Evolutionary conservation across 495 filamentous ascomycete species (phyloP).

Genomic region (Aspergillus baeticus): DNA sequence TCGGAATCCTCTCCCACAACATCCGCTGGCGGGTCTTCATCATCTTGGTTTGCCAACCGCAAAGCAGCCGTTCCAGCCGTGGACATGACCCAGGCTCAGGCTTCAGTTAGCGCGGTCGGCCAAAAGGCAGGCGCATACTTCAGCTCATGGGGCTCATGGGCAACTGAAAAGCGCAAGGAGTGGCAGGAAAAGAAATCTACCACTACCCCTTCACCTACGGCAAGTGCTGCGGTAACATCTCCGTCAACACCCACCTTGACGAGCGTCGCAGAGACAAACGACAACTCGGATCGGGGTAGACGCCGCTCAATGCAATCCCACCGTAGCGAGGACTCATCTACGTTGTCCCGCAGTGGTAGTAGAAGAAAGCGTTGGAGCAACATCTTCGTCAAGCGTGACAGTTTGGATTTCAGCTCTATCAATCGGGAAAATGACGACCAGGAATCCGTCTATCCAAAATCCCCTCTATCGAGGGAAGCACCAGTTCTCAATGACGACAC

Average conservation of each 20-base stretch:
- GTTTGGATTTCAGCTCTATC: conserved; percentile 27
- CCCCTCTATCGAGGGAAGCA: conserved; percentile 35
- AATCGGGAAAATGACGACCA: conserved; percentile 17
- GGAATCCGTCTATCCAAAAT: conserved; percentile 32
- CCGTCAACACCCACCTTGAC: conserved; percentile 32
- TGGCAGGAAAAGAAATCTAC: conserved; percentile 47
- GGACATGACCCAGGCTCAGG: conserved; percentile 66
- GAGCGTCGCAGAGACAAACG: conserved; percentile 26
- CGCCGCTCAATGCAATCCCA: conserved; percentile 32
- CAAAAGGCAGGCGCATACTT: conserved; percentile 83
- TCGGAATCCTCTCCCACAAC: conserved; percentile 16
- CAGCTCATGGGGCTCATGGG: conserved; percentile 94
- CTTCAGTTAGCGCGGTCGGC: conserved; percentile 63
- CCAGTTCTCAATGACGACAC: conserved; percentile 19
- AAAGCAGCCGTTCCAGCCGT: conserved; percentile 36
- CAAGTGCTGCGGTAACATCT: conserved; percentile 16
- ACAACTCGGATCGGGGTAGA: conserved; percentile 35
- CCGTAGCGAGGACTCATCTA: conserved; percentile 29
- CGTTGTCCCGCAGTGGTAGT: conserved; percentile 39
- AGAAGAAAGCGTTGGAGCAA: conserved; percentile 48
- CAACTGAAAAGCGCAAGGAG: conserved; percentile 78
- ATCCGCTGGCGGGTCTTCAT: conserved; percentile 13
- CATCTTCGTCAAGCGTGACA: conserved; percentile 40
- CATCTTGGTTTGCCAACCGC: conserved; percentile 26
- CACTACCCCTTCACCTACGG: conserved; percentile 26